Conservation (phyloP, 2,329 filamentous ascomycete genomes). For the Colletotrichum truncatum region DNA sequence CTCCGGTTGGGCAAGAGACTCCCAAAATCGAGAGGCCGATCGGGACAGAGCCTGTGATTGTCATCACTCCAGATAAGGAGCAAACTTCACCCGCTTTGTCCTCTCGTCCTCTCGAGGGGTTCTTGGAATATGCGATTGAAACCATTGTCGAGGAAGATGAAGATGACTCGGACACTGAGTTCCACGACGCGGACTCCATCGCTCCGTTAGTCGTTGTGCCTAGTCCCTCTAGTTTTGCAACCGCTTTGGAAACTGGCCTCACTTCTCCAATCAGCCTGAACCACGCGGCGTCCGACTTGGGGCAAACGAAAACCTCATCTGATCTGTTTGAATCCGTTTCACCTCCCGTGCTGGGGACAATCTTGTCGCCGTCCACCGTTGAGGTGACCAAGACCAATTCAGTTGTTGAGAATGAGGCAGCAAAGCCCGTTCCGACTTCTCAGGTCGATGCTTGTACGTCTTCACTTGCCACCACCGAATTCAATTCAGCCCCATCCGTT, state of each 20-base stretch:
- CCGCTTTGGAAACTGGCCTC: conserved; percentile 12
- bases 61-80: neutral
- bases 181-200: conserved; percentile 19
- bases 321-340: neutral
- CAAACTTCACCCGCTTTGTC: neutral
- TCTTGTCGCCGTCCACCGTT: too few relatives aligned
- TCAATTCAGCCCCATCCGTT: neutral
- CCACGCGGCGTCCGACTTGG: neutral
- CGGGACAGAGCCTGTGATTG: neutral
- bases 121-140: conserved; percentile 21
- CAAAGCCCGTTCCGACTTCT: neutral
- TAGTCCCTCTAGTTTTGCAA: conserved; percentile 27
- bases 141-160: conserved; percentile 23
- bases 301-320: neutral
- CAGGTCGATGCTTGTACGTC: conserved; percentile 26
- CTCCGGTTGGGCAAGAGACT: neutral
- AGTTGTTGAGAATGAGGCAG: neutral
- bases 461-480: conserved; percentile 6
- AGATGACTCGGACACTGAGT: conserved; percentile 17
- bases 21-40: neutral
- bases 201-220: neutral
- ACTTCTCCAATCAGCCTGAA: conserved; percentile 21
- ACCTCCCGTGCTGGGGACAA: neutral
- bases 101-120: conserved; percentile 6
- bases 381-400: neutral